Percentiles rank a stretch among this genome's conserved stretches.
These are phyloP conservation scores for Blepharisma undulans DNA, from an alignment of 169 alveolate genomes.

Conservation along the genomic window DNA sequence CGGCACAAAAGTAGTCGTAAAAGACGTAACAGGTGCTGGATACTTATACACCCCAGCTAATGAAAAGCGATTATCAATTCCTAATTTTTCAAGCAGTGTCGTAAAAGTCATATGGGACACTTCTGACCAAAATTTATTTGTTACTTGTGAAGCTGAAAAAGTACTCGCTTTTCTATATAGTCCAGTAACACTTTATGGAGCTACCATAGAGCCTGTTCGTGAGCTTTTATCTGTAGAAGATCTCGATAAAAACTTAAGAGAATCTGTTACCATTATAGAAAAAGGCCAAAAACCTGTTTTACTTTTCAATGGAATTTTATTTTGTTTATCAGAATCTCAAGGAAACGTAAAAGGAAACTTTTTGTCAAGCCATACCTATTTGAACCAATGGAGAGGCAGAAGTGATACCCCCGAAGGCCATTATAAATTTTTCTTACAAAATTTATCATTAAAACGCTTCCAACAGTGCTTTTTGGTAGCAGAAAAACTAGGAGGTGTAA, in stretches of 20 bases:
- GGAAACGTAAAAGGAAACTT: conserved; percentile 73
- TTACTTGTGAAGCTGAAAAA: conserved; percentile 62
- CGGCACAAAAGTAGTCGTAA: conserved; percentile 84
- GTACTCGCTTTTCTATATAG: conserved; percentile 66
- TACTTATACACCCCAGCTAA: conserved; percentile 79
- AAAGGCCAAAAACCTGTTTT: conserved; percentile 75
- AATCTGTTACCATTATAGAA: conserved; percentile 69
- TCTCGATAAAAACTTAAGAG: conserved; percentile 57
- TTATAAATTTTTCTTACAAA: conserved; percentile 81
- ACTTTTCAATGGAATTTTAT: conserved; percentile 69
- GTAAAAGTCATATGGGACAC: conserved; percentile 83
- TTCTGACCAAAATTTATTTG: conserved; percentile 76
- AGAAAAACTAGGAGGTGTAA: conserved; percentile 64
- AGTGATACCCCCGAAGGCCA: conserved; percentile 87
- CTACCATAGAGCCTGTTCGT: conserved; percentile 63
- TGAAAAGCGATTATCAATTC: conserved; percentile 62
- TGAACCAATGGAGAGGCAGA: conserved; percentile 74
- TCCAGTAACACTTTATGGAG: conserved; percentile 74
- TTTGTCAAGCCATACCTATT: conserved; percentile 76
- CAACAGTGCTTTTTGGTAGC: conserved; percentile 47
- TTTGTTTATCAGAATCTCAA: conserved; percentile 67
- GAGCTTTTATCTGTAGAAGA: conserved; percentile 75
- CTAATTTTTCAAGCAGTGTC: conserved; percentile 66
- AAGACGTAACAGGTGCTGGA: conserved; percentile 81
- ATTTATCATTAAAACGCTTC: conserved; percentile 68